Percentiles rank a stretch among this genome's conserved stretches.
These are phyloP conservation scores for Talaromyces borbonicus DNA, from an alignment of 495 filamentous ascomycete genomes.

Conservation along the genomic window DNA sequence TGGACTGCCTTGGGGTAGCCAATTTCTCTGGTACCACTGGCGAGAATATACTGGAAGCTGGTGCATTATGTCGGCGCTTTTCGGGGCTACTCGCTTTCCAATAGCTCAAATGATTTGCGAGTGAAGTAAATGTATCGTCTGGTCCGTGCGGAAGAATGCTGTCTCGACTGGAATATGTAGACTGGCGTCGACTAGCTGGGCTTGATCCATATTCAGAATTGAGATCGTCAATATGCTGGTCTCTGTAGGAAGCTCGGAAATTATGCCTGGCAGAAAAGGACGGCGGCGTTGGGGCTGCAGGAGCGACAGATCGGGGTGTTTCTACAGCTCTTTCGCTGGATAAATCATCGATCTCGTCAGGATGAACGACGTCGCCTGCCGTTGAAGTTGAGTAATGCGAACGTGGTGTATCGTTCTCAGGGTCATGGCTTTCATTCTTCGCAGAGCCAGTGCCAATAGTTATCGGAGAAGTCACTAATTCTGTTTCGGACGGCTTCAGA, in stretches of 20 bases:
- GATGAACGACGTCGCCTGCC: neutral
- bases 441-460: too few relatives aligned
- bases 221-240: slow-evolving; percentile 24
- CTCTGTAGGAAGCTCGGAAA: slow-evolving; percentile 8
- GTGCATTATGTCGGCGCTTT: slow-evolving; percentile 28
- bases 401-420: neutral
- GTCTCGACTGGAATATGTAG: slow-evolving; percentile 14
- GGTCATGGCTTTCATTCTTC: too few relatives aligned
- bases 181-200: slow-evolving; percentile 17
- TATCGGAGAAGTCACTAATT: too few relatives aligned
- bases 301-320: slow-evolving; percentile 7
- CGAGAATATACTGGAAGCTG: slow-evolving; percentile 37
- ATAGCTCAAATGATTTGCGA: slow-evolving; percentile 47
- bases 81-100: slow-evolving; percentile 48
- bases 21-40: slow-evolving; percentile 11
- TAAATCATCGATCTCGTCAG: slow-evolving; percentile 14
- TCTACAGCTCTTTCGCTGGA: neutral
- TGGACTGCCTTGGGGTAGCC: slow-evolving; percentile 6
- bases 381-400: neutral
- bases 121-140: slow-evolving; percentile 47
- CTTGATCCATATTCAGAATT: slow-evolving; percentile 45
- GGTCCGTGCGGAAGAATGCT: slow-evolving; percentile 8
- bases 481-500: slow-evolving; percentile 10
- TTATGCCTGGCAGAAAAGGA: slow-evolving; percentile 1
- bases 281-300: slow-evolving; percentile 13